These are phyloP conservation scores for Arthrinium puccinioides DNA, from an alignment of 2,329 filamentous ascomycete species.

Conservation along the genomic window DNA sequence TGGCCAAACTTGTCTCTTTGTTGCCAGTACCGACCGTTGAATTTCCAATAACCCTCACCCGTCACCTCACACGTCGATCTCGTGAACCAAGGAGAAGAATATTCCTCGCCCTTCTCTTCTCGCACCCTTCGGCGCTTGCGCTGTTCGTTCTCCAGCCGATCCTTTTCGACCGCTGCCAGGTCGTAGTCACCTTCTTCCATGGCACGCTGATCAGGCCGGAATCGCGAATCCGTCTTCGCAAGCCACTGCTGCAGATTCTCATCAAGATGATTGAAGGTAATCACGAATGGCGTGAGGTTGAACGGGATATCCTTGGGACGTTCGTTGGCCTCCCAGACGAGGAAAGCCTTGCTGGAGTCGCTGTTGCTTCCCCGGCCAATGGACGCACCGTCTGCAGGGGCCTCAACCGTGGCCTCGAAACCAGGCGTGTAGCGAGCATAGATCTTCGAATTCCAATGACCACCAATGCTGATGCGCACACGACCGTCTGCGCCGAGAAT, in stretches of 20 bases:
- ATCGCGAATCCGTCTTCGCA: slow-evolving; percentile 87
- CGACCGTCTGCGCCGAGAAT: slow-evolving; percentile 73
- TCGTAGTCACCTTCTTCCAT: slow-evolving; percentile 99
- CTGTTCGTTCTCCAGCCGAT: slow-evolving; percentile 87
- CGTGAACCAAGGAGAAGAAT: slow-evolving; percentile 77
- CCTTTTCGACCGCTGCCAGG: slow-evolving; percentile 87
- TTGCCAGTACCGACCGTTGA: slow-evolving; percentile 84
- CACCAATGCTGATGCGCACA: slow-evolving; percentile 82
- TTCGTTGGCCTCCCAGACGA: slow-evolving; percentile 86
- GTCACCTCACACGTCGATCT: slow-evolving; percentile 69
- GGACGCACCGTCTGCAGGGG: slow-evolving; percentile 35
- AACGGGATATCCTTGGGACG: slow-evolving; percentile 84
- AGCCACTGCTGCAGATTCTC: slow-evolving; percentile 71
- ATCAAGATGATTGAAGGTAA: slow-evolving; percentile 88
- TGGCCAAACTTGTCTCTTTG: slow-evolving; percentile 58
- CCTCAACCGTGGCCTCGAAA: slow-evolving; percentile 68
- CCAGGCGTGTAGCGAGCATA: slow-evolving; percentile 91
- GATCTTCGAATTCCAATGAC: slow-evolving; percentile 95
- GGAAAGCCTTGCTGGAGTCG: slow-evolving; percentile 69
- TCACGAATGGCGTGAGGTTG: slow-evolving; percentile 92
- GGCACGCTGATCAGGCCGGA: slow-evolving; percentile 87
- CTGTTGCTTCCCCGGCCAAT: slow-evolving; percentile 44
- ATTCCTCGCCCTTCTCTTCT: slow-evolving; percentile 75
- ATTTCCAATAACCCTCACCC: slow-evolving; percentile 85
- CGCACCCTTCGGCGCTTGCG: slow-evolving; percentile 64